phyloP scores from a whole-genome alignment of 2,329 filamentous ascomycete genomes.

The Paecilomyces formosus region DNA sequence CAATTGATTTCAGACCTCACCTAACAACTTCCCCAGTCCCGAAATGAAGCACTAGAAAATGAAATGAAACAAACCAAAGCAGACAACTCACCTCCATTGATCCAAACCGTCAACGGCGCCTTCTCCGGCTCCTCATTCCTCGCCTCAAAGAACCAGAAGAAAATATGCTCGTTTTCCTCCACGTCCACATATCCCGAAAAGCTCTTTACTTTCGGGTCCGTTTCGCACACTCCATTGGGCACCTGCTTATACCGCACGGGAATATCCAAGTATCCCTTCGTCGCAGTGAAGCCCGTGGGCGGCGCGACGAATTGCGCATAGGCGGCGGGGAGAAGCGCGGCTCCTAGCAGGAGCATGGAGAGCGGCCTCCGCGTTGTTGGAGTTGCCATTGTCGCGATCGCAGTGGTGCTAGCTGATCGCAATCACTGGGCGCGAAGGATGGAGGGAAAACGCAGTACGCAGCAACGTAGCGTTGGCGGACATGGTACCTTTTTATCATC shows the following conservation, averaged over 20 bases:
- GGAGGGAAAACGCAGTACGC: not conserved
- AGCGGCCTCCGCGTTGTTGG: not conserved
- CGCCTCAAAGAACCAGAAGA: not conserved
- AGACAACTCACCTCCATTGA: conserved; percentile 40
- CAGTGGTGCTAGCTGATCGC: not conserved
- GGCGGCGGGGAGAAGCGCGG: conserved; percentile 1
- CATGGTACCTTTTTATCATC: not conserved
- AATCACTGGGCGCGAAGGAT: not conserved
- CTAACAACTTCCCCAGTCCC: not conserved
- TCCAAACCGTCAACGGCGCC: conserved; percentile 54
- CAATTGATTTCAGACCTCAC: not conserved
- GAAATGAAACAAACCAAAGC: not conserved
- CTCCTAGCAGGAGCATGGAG: not conserved
- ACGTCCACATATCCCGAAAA: not conserved
- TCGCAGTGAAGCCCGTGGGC: conserved; percentile 29
- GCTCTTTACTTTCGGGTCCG: not conserved
- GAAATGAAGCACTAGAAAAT: not conserved
- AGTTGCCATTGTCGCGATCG: not conserved
- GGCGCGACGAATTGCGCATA: conserved; percentile 28
- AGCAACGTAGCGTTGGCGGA: not conserved
- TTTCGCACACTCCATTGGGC: conserved; percentile 38
- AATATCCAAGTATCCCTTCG: conserved; percentile 30
- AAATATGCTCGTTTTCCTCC: not conserved
- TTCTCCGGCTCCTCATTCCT: conserved; percentile 33
- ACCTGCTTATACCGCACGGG: conserved; percentile 44